Percentiles rank a stretch among this genome's conserved stretches.
phyloP scores from a whole-genome alignment of 371 early-diverging fungal genomes.

The Apophysomyces elegans region DNA sequence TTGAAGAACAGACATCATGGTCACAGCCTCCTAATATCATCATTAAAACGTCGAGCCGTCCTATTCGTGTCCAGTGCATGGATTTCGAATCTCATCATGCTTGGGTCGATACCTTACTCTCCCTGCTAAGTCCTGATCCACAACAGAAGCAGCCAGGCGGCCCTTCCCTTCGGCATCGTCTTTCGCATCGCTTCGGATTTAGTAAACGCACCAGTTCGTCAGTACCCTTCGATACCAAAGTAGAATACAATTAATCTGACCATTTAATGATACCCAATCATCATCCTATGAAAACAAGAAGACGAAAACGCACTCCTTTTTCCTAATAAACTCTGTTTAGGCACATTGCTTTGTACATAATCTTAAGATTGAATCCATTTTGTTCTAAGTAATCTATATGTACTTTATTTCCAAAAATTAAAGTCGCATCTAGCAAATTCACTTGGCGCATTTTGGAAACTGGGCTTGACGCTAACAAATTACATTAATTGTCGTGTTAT shows the following conservation, averaged over 20 bases:
- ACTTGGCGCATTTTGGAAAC: no score
- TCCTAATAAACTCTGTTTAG: no score
- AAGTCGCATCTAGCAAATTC: no score
- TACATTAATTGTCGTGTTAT: no score
- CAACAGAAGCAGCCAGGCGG: neutral
- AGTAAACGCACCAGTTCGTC: neutral
- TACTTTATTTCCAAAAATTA: no score
- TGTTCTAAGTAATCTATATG: no score
- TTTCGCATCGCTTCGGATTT: constrained; percentile 3
- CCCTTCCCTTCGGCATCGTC: neutral
- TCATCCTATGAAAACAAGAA: neutral
- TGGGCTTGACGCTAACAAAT: no score
- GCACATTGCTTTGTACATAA: no score
- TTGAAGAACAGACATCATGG: neutral
- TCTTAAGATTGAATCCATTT: no score
- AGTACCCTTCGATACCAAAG: neutral
- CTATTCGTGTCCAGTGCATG: constrained; percentile 21
- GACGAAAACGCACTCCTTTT: no score
- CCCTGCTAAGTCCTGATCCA: neutral
- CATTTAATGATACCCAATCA: neutral
- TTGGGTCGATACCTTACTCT: constrained; percentile 14
- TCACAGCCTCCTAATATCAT: constrained; percentile 10
- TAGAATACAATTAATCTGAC: neutral
- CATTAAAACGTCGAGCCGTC: constrained; percentile 10
- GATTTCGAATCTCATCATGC: constrained; percentile 11